Conservation (phyloP, 345 rosid genomes). For the Salix exigua region DNA sequence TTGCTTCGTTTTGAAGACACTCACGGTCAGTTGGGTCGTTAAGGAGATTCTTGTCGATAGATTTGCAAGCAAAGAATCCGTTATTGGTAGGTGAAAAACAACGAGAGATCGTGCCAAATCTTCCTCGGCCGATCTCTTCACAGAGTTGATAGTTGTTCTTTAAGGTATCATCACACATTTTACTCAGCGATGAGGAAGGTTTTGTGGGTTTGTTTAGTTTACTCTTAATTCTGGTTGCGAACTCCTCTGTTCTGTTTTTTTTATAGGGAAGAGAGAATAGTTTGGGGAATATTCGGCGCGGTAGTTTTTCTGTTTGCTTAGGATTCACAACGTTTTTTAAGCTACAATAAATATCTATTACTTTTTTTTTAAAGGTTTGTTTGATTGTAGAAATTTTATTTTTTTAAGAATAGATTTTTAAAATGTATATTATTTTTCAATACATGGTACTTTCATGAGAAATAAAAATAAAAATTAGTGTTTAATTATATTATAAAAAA, state of each 20-base stretch:
- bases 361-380: too few relatives aligned
- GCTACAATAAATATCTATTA: neutral
- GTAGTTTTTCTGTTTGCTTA: neutral
- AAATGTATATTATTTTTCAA: too few relatives aligned
- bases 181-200: too few relatives aligned
- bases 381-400: too few relatives aligned
- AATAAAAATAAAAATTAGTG: too few relatives aligned
- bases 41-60: conserved; percentile 21
- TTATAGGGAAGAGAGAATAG: neutral
- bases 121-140: conserved; percentile 35
- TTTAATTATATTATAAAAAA: too few relatives aligned
- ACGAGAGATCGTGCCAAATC: conserved; percentile 27
- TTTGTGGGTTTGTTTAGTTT: neutral
- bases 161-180: conserved; percentile 15
- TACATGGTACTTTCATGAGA: too few relatives aligned
- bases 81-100: conserved; percentile 18
- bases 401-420: too few relatives aligned
- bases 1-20: conserved; percentile 27
- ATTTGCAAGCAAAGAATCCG: conserved; percentile 24
- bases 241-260: neutral
- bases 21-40: conserved; percentile 23
- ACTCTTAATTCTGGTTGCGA: too few relatives aligned
- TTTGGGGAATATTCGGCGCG: neutral
- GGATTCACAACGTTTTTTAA: neutral
- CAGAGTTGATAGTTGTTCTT: conserved; percentile 23